Evolutionary conservation across 202 grass and related monocot species (phyloP), one percentile per base, ranked within the genome.

Genomic region (Setaria viridis): DNA sequence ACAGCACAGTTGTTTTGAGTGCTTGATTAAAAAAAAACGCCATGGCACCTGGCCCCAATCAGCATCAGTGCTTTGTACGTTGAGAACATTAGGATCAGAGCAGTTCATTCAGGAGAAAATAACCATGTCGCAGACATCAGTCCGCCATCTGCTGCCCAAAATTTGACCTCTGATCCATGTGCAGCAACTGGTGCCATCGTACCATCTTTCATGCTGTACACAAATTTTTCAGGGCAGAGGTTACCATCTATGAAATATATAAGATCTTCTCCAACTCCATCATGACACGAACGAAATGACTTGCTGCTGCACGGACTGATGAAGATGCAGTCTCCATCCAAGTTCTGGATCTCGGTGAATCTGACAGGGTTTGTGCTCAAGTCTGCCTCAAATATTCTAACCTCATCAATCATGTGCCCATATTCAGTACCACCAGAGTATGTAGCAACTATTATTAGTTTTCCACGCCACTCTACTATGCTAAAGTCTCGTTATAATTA

Each of bases 321-420:
- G 82, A 89, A 89, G 71, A 85, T 86, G 48, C 83, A 89, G 66
- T 86, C 35, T 0, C 83, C 88, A 72, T 86, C 63, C 65, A 86
- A 82, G 65, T 29, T 82, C 45, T 66, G 46, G 19, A 89, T 66
- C 78, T 82, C 64, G 13, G 25, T 65, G 15, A 82, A 48, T 57
- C 5, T 62, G 20, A 64, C 34, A 71, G 71, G 78, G 2, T 55
- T 65, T 43, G 35, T 57, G 72, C 71, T 89, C 2, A 70, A 37
- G 29, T 89, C 71, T 29, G 55, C 25, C 39, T 70, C 11, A 70
- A 85, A 85, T 69, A 81, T 34, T 14, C 16, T 19, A 76, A 77
- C 15, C 82, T 69, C 60, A 43, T 46, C 16, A 45, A 70, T 70
- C 15, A 17, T 42, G 43, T 62, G n/a, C 87, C 50, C 42, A 41